Evolutionary conservation across 116 monocot species (phyloP).

Genomic region (Posidonia oceanica): DNA sequence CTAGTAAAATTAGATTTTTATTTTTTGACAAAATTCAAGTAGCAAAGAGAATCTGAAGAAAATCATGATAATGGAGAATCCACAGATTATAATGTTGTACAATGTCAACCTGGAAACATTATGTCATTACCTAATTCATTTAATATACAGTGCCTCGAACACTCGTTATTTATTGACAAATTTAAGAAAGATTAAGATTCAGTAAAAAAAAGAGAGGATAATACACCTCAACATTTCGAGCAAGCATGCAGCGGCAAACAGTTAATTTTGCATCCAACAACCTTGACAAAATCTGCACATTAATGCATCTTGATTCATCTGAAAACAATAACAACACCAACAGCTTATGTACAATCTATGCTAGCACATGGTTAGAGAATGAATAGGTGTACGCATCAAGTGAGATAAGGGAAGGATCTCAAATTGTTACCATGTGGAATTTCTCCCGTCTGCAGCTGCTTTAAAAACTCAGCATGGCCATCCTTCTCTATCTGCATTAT

Average conservation of each 20-base stretch:
- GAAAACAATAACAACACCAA: slow-evolving; percentile 9
- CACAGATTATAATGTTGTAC: too few relatives aligned
- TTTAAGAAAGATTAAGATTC: not conserved
- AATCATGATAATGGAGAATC: too few relatives aligned
- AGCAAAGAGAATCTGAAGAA: too few relatives aligned
- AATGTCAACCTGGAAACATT: too few relatives aligned
- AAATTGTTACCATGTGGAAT: slow-evolving; percentile 23
- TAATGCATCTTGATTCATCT: slow-evolving; percentile 43
- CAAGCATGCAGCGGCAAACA: slow-evolving; percentile 62
- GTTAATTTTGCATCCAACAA: slow-evolving; percentile 68
- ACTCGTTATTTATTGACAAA: not conserved
- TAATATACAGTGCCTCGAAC: too few relatives aligned
- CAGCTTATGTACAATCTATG: not conserved
- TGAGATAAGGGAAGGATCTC: not conserved
- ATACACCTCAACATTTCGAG: slow-evolving; percentile 25
- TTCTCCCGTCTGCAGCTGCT: slow-evolving; percentile 17
- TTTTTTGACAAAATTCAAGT: too few relatives aligned
- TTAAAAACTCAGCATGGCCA: slow-evolving; percentile 42
- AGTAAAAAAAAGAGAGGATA: not conserved
- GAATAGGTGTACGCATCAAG: not conserved
- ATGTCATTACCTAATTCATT: too few relatives aligned
- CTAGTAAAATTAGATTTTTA: too few relatives aligned
- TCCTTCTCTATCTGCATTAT: slow-evolving; percentile 73
- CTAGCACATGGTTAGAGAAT: not conserved
- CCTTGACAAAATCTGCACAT: slow-evolving; percentile 65